phyloP scores from a whole-genome alignment of 768 basidiomycete genomes.

The Phylloporus sp. region DNA sequence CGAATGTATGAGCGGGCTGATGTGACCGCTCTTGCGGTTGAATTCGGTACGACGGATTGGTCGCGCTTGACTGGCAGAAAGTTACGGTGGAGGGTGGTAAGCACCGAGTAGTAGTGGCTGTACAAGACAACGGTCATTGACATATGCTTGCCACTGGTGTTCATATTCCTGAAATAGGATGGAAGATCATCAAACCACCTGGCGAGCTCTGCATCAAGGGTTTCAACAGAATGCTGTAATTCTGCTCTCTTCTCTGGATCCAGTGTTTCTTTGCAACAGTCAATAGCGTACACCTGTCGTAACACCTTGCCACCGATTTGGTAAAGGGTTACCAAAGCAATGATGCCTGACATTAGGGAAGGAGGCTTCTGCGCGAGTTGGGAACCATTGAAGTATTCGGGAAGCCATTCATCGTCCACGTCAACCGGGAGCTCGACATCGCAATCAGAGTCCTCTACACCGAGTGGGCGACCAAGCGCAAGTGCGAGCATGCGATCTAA shows the following conservation, averaged over 20 bases:
- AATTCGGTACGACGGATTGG: slow-evolving; percentile 62
- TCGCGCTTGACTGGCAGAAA: slow-evolving; percentile 78
- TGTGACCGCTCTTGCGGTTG: slow-evolving; percentile 75
- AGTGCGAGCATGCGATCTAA: slow-evolving; percentile 91
- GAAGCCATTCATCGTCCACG: slow-evolving; percentile 75
- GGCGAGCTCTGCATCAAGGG: slow-evolving; percentile 69
- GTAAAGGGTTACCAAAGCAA: slow-evolving; percentile 73
- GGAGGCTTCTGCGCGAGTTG: slow-evolving; percentile 51
- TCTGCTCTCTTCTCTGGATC: slow-evolving; percentile 73
- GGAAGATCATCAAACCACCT: slow-evolving; percentile 85
- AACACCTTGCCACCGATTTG: slow-evolving; percentile 82
- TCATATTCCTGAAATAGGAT: slow-evolving; percentile 67
- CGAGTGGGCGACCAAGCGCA: slow-evolving; percentile 83
- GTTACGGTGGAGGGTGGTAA: slow-evolving; percentile 86
- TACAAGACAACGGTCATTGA: slow-evolving; percentile 83
- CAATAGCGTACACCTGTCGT: slow-evolving; percentile 78
- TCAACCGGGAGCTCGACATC: slow-evolving; percentile 84
- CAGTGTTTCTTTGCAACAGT: slow-evolving; percentile 68
- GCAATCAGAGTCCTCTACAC: slow-evolving; percentile 85
- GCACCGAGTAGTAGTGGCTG: slow-evolving; percentile 85
- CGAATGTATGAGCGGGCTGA: slow-evolving; percentile 84
- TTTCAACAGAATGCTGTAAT: slow-evolving; percentile 74
- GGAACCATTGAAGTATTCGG: slow-evolving; percentile 68
- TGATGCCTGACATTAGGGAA: slow-evolving; percentile 78
- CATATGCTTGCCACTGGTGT: slow-evolving; percentile 72